A percentile compares a stretch with the other conserved stretches of the same genome.
Conservation (phyloP, 805 yeast species). For the Hyphopichia homilentoma region DNA sequence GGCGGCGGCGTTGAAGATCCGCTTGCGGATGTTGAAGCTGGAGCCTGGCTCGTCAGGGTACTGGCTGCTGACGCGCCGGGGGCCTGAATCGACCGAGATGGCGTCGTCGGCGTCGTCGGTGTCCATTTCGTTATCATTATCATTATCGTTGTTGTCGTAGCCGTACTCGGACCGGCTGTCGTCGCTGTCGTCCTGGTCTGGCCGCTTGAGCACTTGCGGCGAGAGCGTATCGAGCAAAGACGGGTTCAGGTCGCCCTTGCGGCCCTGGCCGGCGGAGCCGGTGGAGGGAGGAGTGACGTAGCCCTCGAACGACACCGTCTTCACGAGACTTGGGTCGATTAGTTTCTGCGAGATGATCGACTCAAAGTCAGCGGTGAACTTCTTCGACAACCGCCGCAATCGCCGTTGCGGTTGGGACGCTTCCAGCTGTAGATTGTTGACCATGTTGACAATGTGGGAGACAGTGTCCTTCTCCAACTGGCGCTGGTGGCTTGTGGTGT, state of each 20-base stretch:
- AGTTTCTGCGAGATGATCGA: neutral
- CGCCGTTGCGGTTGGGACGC: neutral
- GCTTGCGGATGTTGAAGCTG: slow-evolving; percentile 1
- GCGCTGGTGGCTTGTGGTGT: neutral
- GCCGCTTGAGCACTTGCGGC: too few species aligned
- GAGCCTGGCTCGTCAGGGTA: too few species aligned
- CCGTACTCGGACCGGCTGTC: slow-evolving; percentile 1
- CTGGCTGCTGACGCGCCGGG: too few species aligned
- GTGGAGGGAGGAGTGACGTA: too few species aligned
- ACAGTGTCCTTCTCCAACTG: slow-evolving; percentile 2
- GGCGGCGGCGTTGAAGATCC: neutral
- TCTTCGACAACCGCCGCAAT: neutral
- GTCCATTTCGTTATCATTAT: neutral
- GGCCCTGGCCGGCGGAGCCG: too few species aligned
- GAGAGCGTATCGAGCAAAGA: neutral
- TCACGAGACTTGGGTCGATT: neutral
- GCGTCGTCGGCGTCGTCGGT: slow-evolving; percentile 1
- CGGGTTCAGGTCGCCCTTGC: too few species aligned
- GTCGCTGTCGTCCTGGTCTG: slow-evolving; percentile 2
- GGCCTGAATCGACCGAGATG: slow-evolving; percentile 2
- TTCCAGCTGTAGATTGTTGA: neutral
- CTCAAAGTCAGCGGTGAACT: neutral
- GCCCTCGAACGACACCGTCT: too few species aligned
- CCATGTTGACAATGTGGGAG: neutral
- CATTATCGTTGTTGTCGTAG: slow-evolving; percentile 1